phyloP scores from a whole-genome alignment of 2,329 filamentous ascomycete species.

The Neofusicoccum ribis region DNA sequence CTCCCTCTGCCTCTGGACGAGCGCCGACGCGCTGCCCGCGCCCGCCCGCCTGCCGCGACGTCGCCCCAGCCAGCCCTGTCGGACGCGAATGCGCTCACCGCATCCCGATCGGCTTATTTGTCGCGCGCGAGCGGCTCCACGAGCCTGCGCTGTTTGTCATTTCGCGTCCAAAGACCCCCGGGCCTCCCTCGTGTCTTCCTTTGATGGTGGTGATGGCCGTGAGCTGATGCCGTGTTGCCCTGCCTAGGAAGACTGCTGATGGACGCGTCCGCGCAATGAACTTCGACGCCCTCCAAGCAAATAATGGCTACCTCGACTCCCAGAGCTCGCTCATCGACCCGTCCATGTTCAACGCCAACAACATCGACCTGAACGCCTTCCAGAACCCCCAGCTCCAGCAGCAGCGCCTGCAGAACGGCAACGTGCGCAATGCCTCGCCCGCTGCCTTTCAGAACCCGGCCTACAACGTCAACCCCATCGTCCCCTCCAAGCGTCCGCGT shows the following conservation, averaged over 20 bases:
- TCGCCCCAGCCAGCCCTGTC: slow-evolving; percentile 10
- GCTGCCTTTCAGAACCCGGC: slow-evolving; percentile 69
- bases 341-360: slow-evolving; percentile 37
- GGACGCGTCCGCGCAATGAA: slow-evolving; percentile 23
- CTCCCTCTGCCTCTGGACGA: slow-evolving; percentile 8
- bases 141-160: slow-evolving; percentile 16
- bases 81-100: slow-evolving; percentile 19
- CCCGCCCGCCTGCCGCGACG: background rate
- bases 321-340: slow-evolving; percentile 35
- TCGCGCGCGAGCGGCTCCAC: slow-evolving; percentile 16
- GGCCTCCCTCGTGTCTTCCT: slow-evolving; percentile 7
- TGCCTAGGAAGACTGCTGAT: slow-evolving; percentile 19
- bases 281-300: slow-evolving; percentile 22
- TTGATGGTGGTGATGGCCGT: slow-evolving; percentile 18
- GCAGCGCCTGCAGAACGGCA: slow-evolving; percentile 74
- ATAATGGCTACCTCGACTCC: slow-evolving; percentile 25
- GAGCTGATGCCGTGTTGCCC: slow-evolving; percentile 16
- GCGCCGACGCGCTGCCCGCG: background rate
- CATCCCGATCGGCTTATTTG: slow-evolving; percentile 21
- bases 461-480: slow-evolving; percentile 81
- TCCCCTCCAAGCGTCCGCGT: slow-evolving; percentile 85
- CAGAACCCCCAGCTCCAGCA: slow-evolving; percentile 39
- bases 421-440: slow-evolving; percentile 64
- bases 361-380: slow-evolving; percentile 54
- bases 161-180: slow-evolving; percentile 4